A percentile compares a stretch with the other conserved stretches of the same genome.
Conservation (phyloP, 306 rosid genomes). For the Alnus glutinosa region DNA sequence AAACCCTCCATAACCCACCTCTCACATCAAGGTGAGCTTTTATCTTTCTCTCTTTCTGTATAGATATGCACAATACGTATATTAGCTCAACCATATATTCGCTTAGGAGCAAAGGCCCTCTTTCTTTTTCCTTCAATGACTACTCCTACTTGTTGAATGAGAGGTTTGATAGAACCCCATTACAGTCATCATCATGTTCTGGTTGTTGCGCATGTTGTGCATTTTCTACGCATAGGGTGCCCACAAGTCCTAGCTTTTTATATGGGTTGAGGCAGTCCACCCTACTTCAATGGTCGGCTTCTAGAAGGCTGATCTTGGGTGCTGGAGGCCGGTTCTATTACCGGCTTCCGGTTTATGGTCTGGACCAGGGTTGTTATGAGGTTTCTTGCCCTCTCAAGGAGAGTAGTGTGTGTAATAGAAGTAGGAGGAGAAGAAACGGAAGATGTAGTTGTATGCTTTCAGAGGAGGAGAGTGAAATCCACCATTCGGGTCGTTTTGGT, state of each 20-base stretch:
- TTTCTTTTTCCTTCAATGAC: slow-evolving; percentile 56
- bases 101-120: slow-evolving; percentile 48
- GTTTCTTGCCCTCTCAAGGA: slow-evolving; percentile 39
- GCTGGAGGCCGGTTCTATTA: slow-evolving; percentile 41
- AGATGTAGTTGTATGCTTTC: slow-evolving; percentile 37
- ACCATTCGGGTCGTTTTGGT: slow-evolving; percentile 36
- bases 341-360: slow-evolving; percentile 43
- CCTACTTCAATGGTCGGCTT: slow-evolving; percentile 68
- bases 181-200: slow-evolving; percentile 38
- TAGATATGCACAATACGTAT: slow-evolving; percentile 54
- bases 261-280: slow-evolving; percentile 82
- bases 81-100: slow-evolving; percentile 62
- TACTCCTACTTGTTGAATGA: slow-evolving; percentile 53
- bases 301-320: slow-evolving; percentile 68
- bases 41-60: slow-evolving; percentile 4
- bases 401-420: slow-evolving; percentile 38
- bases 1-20: slow-evolving; percentile 27
- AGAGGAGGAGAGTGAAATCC: slow-evolving; percentile 36
- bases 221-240: slow-evolving; percentile 45
- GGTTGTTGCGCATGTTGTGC: slow-evolving; percentile 52
- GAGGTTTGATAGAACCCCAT: slow-evolving; percentile 56
- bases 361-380: slow-evolving; percentile 41
- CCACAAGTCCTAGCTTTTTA: slow-evolving; percentile 42
- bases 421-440: slow-evolving; percentile 49
- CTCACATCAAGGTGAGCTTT: slow-evolving; percentile 33